phyloP scores from a whole-genome alignment of 305 asterid genomes.

The Salvia sclarea region DNA sequence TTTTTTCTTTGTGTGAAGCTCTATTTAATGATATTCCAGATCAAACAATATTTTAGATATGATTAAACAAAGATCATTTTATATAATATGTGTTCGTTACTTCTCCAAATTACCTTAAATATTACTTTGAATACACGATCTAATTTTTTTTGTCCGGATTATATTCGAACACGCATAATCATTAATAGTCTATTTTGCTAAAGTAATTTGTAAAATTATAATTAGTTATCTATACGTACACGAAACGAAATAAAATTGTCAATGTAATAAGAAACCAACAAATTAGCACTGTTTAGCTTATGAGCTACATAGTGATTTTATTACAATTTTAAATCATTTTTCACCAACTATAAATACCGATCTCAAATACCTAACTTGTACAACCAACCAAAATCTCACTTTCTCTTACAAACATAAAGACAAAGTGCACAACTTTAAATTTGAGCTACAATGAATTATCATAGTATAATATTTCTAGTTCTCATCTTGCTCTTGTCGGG shows the following conservation, averaged over 20 bases:
- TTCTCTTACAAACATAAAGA: neutral
- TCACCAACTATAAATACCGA: constrained; percentile 25
- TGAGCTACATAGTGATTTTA: constrained; percentile 11
- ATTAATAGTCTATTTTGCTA: neutral
- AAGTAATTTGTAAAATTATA: constrained; percentile 5
- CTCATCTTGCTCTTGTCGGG: constrained; percentile 25
- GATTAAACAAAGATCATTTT: too few relatives aligned
- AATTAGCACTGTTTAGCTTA: constrained; percentile 21
- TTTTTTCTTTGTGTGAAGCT: too few relatives aligned
- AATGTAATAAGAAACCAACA: constrained; percentile 10
- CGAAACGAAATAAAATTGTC: constrained; percentile 2
- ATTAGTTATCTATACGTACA: neutral
- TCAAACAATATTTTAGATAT: too few relatives aligned
- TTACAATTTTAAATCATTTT: neutral
- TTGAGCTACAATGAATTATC: too few relatives aligned
- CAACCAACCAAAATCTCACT: neutral
- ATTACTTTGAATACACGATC: too few relatives aligned
- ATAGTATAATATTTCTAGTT: constrained; percentile 9
- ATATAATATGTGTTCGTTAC: too few relatives aligned
- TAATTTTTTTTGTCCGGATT: too few relatives aligned
- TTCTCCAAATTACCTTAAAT: too few relatives aligned
- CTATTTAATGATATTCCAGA: too few relatives aligned
- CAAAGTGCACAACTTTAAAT: neutral
- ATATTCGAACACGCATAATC: too few relatives aligned
- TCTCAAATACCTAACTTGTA: neutral